phyloP scores from a whole-genome alignment of 2,329 filamentous ascomycete species.

The Neofusicoccum kwambonambiense region DNA sequence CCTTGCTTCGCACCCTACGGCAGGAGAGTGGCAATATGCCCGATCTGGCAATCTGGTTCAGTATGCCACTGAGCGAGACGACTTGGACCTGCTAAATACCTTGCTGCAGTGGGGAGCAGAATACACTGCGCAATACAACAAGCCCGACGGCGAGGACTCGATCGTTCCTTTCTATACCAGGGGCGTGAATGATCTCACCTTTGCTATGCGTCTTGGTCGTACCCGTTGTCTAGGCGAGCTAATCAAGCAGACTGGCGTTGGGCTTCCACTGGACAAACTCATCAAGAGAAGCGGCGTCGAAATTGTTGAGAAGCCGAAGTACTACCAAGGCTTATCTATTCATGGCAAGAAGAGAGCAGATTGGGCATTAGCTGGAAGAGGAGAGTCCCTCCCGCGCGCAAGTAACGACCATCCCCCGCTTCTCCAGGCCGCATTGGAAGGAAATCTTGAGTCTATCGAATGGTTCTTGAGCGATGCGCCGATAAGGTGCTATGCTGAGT shows the following conservation, averaged over 20 bases:
- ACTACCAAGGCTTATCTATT: slow-evolving; percentile 75
- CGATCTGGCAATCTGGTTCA: slow-evolving; percentile 26
- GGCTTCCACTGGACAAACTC: slow-evolving; percentile 66
- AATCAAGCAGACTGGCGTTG: slow-evolving; percentile 65
- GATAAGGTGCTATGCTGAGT: slow-evolving; percentile 65
- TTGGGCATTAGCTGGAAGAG: slow-evolving; percentile 67
- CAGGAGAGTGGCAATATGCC: not conserved
- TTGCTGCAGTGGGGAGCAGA: slow-evolving; percentile 22
- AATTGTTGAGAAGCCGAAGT: slow-evolving; percentile 63
- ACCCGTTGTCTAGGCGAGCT: slow-evolving; percentile 61
- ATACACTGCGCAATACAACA: slow-evolving; percentile 20
- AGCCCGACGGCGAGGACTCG: slow-evolving; percentile 22
- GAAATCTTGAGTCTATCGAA: slow-evolving; percentile 67
- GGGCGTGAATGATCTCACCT: slow-evolving; percentile 30
- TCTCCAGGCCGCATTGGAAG: slow-evolving; percentile 56
- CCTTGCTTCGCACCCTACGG: slow-evolving; percentile 16
- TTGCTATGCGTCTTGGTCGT: slow-evolving; percentile 49
- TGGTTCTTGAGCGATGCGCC: slow-evolving; percentile 76
- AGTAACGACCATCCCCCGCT: slow-evolving; percentile 55
- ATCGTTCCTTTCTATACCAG: slow-evolving; percentile 22
- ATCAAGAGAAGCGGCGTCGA: slow-evolving; percentile 65
- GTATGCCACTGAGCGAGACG: slow-evolving; percentile 30
- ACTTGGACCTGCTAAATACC: slow-evolving; percentile 23
- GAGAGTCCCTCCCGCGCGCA: slow-evolving; percentile 23
- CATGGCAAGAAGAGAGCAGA: slow-evolving; percentile 72